phyloP scores from a whole-genome alignment of 768 basidiomycete genomes.

The Leccinellum luteum region DNA sequence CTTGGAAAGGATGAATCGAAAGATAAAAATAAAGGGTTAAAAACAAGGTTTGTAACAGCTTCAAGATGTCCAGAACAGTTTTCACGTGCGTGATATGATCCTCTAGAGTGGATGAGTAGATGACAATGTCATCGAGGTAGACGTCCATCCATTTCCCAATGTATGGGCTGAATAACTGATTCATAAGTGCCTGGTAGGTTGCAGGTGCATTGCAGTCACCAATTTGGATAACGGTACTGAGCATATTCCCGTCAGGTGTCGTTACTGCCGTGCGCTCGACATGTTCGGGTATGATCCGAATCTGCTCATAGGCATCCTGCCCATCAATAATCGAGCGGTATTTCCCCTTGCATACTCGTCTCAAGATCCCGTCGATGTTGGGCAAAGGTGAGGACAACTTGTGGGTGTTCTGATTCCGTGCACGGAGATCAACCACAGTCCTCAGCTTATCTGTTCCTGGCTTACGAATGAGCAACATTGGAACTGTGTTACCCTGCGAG shows the following conservation, averaged over 20 bases:
- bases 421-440: conserved; percentile 3
- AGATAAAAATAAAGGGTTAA: too few relatives aligned
- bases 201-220: conserved; percentile 39
- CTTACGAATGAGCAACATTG: conserved; percentile 6
- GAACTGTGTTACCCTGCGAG: background rate
- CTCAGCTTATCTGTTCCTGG: background rate
- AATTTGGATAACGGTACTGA: conserved; percentile 20
- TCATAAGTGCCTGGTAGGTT: conserved; percentile 38
- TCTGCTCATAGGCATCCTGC: conserved; percentile 24
- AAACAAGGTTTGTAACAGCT: too few relatives aligned
- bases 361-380: conserved; percentile 18
- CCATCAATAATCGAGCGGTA: conserved; percentile 12
- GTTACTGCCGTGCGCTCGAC: conserved; percentile 33
- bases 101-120: conserved; percentile 13
- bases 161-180: background rate
- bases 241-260: conserved; percentile 36
- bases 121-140: conserved; percentile 5
- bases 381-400: conserved; percentile 17
- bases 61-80: conserved; percentile 34
- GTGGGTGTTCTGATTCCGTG: conserved; percentile 16
- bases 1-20: too few relatives aligned
- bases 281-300: conserved; percentile 6
- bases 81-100: conserved; percentile 31
- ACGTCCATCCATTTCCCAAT: conserved; percentile 6
- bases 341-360: background rate